Evolutionary conservation across 2,329 filamentous ascomycete genomes (phyloP), one percentile per base, ranked within the genome.

Genomic region (Trichoderma afroharzianum): DNA sequence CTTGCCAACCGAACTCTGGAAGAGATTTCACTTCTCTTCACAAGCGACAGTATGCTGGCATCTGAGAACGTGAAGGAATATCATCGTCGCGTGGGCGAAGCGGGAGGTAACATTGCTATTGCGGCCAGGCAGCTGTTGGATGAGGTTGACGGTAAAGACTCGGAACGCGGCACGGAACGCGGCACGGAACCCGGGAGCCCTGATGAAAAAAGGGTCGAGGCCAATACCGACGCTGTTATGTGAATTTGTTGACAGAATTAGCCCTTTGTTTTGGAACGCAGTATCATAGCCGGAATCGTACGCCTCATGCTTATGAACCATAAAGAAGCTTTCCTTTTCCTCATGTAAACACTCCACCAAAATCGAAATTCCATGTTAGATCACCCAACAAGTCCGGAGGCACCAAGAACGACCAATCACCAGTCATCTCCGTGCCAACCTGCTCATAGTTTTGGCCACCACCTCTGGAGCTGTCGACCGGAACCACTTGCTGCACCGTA

Each of bases 371-470:
- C 73, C 75, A 75, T 6, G 70, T 68, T 14, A 75, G 39, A 21
- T 73, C 72, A n/a, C 70, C 71, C 3, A 76, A 68, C 18, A 76
- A 33, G 24, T 75, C 76, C 87, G 91, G 77, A 91, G 89, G 88
- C 82, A 91, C 47, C 76, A 91, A 50, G 66, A 73, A 72, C 14
- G 72, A 67, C 71, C 69, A 74, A 30, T 72, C 70, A 5, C 55
- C 68, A 2, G 69, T 14, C 33, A 72, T 71, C 4, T 70, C 71
- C 12, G 59, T 21, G 28, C 24, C 30, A 18, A 72, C 57, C 24
- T 57, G 57, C 32, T 61, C 53, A 43, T 70, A 70, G 12, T 33
- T 26, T 15, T 33, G 57, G 28, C 24, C 26, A 26, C 32, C 58
- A 30, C 66, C 33, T 43, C 58, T 58, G 3, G 50, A 12, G 11